These are phyloP conservation scores for Rutstroemia sydowiana DNA, from an alignment of 2,329 filamentous ascomycete genomes.

Conservation along the genomic window DNA sequence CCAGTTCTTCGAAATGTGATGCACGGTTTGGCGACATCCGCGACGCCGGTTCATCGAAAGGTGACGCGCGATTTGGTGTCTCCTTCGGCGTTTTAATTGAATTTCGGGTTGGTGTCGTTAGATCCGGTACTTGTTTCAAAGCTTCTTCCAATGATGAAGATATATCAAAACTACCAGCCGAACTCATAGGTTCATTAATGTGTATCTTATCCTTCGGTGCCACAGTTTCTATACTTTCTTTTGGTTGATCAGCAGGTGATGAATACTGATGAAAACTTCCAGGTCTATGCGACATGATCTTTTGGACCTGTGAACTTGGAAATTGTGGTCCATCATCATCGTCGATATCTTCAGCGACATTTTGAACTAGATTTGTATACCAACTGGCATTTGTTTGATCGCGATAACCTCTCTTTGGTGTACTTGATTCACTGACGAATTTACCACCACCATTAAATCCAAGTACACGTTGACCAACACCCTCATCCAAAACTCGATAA, in stretches of 20 bases:
- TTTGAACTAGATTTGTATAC: slow-evolving; percentile 66
- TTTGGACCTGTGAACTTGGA: slow-evolving; percentile 18
- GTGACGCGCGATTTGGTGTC: not conserved
- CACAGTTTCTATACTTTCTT: slow-evolving; percentile 6
- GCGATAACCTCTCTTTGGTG: slow-evolving; percentile 57
- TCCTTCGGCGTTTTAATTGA: not conserved
- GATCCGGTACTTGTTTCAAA: slow-evolving; percentile 17
- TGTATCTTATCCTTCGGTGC: not conserved
- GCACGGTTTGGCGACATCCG: no score
- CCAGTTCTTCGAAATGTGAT: no score
- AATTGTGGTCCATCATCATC: slow-evolving; percentile 34
- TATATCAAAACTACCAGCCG: slow-evolving; percentile 26
- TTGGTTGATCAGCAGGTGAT: slow-evolving; percentile 1
- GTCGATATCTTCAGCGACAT: slow-evolving; percentile 34
- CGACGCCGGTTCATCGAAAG: no score
- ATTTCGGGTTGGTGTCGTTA: not conserved
- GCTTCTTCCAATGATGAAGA: slow-evolving; percentile 30
- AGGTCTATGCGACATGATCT: slow-evolving; percentile 12
- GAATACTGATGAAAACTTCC: not conserved
- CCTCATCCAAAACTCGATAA: slow-evolving; percentile 81
- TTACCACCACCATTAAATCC: slow-evolving; percentile 54
- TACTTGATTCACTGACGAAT: slow-evolving; percentile 59
- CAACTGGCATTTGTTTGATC: slow-evolving; percentile 79
- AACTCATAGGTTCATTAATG: slow-evolving; percentile 8
- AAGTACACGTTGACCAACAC: slow-evolving; percentile 72